phyloP scores from a whole-genome alignment of 106 monocot species.

The Acorus calamus region DNA sequence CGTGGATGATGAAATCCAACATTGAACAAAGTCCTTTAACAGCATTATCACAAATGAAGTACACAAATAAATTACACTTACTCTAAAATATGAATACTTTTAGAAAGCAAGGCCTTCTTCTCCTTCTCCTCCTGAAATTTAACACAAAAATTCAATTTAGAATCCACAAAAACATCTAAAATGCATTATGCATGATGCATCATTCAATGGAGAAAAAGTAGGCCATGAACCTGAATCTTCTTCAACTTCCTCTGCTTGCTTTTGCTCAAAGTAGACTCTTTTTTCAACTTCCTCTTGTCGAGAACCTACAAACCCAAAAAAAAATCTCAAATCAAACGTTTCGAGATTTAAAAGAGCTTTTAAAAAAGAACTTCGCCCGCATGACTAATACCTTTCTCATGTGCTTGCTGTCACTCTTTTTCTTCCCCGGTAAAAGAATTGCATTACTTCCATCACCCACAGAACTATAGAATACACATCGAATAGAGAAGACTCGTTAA shows the following conservation, averaged over 20 bases:
- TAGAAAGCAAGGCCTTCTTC: constrained; percentile 42
- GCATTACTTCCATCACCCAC: constrained; percentile 45
- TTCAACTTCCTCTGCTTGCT: constrained; percentile 65
- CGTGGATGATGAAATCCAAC: neutral
- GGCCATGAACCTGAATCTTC: constrained; percentile 42
- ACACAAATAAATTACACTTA: constrained; percentile 22
- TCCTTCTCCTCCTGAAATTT: constrained; percentile 54
- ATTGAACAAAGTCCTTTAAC: neutral
- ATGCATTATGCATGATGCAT: neutral
- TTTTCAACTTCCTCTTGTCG: constrained; percentile 16
- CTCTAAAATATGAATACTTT: constrained; percentile 60
- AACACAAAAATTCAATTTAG: neutral
- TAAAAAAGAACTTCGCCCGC: neutral
- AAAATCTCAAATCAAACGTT: neutral
- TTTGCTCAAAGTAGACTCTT: constrained; percentile 47
- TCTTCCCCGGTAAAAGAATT: constrained; percentile 46
- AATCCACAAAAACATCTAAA: neutral
- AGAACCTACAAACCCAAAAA: constrained; percentile 9
- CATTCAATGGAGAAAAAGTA: neutral
- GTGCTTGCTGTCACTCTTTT: constrained; percentile 34
- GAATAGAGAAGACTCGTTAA: no score
- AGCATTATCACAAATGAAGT: neutral
- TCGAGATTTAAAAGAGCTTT: constrained; percentile 1
- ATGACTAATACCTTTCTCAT: constrained; percentile 25
- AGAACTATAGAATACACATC: constrained; percentile 14